These are phyloP conservation scores for Sporothrix phasma DNA, from an alignment of 2,329 filamentous ascomycete species.

Conservation along the genomic window DNA sequence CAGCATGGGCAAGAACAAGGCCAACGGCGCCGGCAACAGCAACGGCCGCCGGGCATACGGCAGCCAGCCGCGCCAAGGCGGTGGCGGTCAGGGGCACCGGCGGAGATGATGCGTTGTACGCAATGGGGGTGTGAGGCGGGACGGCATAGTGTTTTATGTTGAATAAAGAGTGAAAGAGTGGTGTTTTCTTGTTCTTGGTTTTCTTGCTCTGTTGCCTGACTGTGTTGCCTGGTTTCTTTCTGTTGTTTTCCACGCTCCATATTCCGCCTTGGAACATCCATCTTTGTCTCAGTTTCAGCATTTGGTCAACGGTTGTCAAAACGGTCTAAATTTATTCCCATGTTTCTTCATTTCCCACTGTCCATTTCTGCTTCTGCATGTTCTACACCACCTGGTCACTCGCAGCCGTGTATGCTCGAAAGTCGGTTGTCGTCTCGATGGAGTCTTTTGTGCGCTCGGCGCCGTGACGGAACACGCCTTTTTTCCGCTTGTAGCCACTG, in stretches of 20 bases:
- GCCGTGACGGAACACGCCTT: slow-evolving; percentile 25
- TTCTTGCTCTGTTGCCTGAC: no score
- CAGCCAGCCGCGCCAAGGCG: slow-evolving; percentile 58
- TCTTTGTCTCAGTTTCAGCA: neutral
- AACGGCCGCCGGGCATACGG: slow-evolving; percentile 55
- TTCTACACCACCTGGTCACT: no score
- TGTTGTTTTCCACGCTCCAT: neutral
- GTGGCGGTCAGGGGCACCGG: slow-evolving; percentile 16
- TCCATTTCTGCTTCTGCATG: no score
- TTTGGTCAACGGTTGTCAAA: slow-evolving; percentile 1
- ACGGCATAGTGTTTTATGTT: no score
- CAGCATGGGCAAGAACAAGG: slow-evolving; percentile 65
- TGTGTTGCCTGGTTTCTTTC: no score
- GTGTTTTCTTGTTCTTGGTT: neutral
- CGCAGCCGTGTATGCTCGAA: slow-evolving; percentile 26
- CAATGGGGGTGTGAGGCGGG: neutral
- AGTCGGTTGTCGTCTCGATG: slow-evolving; percentile 27
- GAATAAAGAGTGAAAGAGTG: neutral
- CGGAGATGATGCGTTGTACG: no score
- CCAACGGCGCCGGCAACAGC: slow-evolving; percentile 37
- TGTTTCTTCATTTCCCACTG: neutral
- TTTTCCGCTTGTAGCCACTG: slow-evolving; percentile 23
- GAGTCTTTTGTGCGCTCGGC: slow-evolving; percentile 29
- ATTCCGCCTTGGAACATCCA: neutral
- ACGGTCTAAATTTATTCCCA: neutral